These are phyloP conservation scores for Rhodotorula sp. DNA, from an alignment of 1,284 basidiomycete species.

Conservation along the genomic window DNA sequence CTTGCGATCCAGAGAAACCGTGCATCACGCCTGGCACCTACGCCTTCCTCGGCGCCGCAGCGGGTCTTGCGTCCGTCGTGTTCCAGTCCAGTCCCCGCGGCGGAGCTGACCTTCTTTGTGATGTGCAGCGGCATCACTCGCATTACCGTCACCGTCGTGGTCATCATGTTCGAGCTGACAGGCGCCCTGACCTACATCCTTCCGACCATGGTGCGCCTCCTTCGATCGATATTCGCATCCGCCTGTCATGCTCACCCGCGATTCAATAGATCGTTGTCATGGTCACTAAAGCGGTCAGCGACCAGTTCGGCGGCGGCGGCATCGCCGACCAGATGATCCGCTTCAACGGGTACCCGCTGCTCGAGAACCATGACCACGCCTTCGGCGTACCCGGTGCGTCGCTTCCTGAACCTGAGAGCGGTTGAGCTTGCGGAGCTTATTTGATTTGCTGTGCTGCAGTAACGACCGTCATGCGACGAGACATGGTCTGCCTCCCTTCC, in stretches of 20 bases:
- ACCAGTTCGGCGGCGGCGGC: slow-evolving; percentile 86
- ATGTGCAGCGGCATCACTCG: slow-evolving; percentile 83
- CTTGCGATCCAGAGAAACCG: slow-evolving; percentile 85
- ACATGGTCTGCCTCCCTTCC: slow-evolving; percentile 71
- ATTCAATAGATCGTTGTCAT: slow-evolving; percentile 78
- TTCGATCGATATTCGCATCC: too few species aligned
- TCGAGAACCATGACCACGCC: slow-evolving; percentile 83
- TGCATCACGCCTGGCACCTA: slow-evolving; percentile 99
- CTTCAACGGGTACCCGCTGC: slow-evolving; percentile 94
- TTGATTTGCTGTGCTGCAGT: slow-evolving; percentile 58
- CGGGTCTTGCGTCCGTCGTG: slow-evolving; percentile 72
- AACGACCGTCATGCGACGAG: slow-evolving; percentile 81
- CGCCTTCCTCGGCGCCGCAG: slow-evolving; percentile 90
- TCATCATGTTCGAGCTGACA: slow-evolving; percentile 99
- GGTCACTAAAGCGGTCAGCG: slow-evolving; percentile 96
- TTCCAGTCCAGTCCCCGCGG: too few species aligned
- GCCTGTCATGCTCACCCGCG: not conserved
- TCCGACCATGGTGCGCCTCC: slow-evolving; percentile 81
- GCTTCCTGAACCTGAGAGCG: not conserved
- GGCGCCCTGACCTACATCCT: slow-evolving; percentile 96
- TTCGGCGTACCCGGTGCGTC: slow-evolving; percentile 79
- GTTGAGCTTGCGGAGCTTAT: not conserved
- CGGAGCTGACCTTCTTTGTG: slow-evolving; percentile 14
- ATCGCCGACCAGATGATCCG: slow-evolving; percentile 97
- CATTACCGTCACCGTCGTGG: slow-evolving; percentile 95